Evolutionary conservation across 2,329 filamentous ascomycete species (phyloP), one percentile per base, ranked within the genome.

Genomic region (Geosmithia flava): DNA sequence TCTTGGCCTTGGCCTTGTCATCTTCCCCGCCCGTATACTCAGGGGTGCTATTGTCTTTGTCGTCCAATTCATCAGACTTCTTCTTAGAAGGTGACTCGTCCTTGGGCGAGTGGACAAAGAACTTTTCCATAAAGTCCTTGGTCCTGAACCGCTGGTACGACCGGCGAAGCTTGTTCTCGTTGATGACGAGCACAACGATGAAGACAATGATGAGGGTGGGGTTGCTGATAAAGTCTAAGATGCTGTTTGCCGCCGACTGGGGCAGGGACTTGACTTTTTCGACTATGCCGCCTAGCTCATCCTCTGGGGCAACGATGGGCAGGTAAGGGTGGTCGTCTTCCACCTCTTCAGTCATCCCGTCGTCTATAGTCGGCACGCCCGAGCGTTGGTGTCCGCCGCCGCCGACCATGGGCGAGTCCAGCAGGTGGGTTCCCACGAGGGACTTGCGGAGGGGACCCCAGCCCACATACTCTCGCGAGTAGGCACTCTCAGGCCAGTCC

Each of bases 371-470:
- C 10, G 41, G 41, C 6, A 20, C 53, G 17, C 62, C 59, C 3
- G 4, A 72, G 56, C 3, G 59, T 66, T 1, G 63, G 62, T 4
- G 64, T 57, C 23, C 70, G 67, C 17, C 62, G 57, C 15, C 59
- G 19, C 56, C 52, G 4, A 55, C 57, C 23, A 62, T 57, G 8
- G 58, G 50, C 2, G 59, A 59, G 30, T 79, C 76, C 40, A 86
- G 68, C 2, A 74, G 75, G 58, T 90, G 86, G 1, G 83, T 83
- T n/a, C 86, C 86, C 8, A 86, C 75, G 48, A 91, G 66, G 2
- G 74, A 80, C 48, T 78, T 73, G 11, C 75, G 72, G 11, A 84
- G 67, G 54, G 11, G 11, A 80, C 75, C 2, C 63, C 61, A 46
- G 63, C 58, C 43, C 58, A 62, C 42, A 69, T 55, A 16, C 62